Percentiles rank a stretch among this genome's conserved stretches.
Evolutionary conservation across 1,284 basidiomycete genomes (phyloP).

Genomic region (Amylostereum chailletii): DNA sequence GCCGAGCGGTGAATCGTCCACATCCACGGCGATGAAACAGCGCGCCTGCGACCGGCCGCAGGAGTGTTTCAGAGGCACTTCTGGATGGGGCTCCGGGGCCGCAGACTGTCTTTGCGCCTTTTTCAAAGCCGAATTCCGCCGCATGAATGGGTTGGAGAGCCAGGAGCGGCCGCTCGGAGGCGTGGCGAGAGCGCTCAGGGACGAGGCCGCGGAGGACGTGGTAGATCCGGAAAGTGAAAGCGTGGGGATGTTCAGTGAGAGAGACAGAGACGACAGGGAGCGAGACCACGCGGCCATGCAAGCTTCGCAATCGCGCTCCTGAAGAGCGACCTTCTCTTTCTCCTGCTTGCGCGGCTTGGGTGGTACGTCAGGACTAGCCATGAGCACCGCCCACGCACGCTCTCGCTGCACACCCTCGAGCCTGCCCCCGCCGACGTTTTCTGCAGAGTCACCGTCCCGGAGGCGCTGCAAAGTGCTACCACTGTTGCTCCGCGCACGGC

Average conservation of each 20-base stretch:
- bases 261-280: not conserved
- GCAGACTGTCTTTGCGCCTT: no score
- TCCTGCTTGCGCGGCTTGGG: not conserved
- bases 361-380: not conserved
- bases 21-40: slow-evolving; percentile 9
- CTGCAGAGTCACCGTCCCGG: no score
- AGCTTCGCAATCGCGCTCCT: not conserved
- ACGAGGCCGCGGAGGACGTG: not conserved
- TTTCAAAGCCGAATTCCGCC: no score
- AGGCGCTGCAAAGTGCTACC: no score
- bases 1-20: slow-evolving; percentile 10
- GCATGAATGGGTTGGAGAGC: not conserved
- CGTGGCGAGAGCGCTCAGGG: not conserved
- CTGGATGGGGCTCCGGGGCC: not conserved
- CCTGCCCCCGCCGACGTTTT: no score
- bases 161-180: not conserved
- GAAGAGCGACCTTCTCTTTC: not conserved
- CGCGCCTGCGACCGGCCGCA: slow-evolving; percentile 10
- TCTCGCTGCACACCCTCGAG: no score
- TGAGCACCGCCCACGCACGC: not conserved
- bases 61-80: slow-evolving; percentile 3
- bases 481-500: no score
- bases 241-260: not conserved
- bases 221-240: not conserved
- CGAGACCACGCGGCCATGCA: not conserved